These are phyloP conservation scores for Alisma plantagoaquatica DNA, from an alignment of 106 monocot species.

Conservation along the genomic window DNA sequence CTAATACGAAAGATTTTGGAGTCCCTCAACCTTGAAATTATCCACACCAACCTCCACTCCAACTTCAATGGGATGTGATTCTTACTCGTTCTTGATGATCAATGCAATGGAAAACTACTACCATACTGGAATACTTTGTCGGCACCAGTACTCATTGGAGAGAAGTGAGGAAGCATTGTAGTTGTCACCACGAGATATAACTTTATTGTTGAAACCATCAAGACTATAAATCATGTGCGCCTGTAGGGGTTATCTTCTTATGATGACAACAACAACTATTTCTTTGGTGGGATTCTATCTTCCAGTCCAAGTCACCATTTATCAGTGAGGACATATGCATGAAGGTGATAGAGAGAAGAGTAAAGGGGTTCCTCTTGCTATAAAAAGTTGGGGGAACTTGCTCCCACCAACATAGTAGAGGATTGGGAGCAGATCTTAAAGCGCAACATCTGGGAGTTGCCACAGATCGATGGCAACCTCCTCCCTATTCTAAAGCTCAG, in stretches of 20 bases:
- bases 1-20: not conserved
- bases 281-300: no score
- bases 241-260: no score
- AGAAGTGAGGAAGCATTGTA: not conserved
- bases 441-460: no score
- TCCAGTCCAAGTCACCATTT: no score
- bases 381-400: not conserved
- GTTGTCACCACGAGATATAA: not conserved
- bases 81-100: not conserved
- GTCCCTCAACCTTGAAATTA: not conserved
- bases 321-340: not conserved
- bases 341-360: not conserved
- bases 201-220: no score
- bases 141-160: not conserved
- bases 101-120: not conserved
- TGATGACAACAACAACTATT: not conserved
- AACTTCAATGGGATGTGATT: not conserved
- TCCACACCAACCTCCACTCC: not conserved
- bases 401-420: not conserved
- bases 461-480: no score
- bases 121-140: not conserved
- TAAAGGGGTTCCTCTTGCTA: not conserved
- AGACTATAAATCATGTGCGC: no score
- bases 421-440: no score
- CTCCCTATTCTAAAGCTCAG: not conserved